Evolutionary conservation across 108 stramenopile species (phyloP).

Genomic region (Tribonema minus): DNA sequence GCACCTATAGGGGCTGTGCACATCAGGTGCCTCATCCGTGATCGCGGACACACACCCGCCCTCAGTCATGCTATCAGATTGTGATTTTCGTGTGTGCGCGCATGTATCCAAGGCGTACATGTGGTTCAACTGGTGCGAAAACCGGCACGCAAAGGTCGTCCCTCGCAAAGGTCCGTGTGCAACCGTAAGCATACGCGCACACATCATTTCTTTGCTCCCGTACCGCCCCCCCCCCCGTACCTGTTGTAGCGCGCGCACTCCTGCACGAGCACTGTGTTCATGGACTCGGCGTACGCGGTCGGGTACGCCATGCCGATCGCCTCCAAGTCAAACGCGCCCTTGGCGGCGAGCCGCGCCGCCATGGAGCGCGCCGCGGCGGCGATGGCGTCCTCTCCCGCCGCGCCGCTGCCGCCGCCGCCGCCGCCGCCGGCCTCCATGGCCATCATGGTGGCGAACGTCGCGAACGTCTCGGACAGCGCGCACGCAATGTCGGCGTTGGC

Average conservation of each 20-base stretch:
- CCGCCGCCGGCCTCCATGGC: slow-evolving; percentile 40
- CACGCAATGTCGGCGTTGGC: slow-evolving; percentile 58
- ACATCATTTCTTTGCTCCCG: no score
- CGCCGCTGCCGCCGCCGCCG: slow-evolving; percentile 38
- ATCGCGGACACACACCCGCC: no score
- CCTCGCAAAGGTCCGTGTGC: no score
- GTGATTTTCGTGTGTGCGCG: no score
- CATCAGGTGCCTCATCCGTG: no score
- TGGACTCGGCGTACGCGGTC: slow-evolving; percentile 59
- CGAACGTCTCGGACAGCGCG: slow-evolving; percentile 51
- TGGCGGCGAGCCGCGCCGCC: slow-evolving; percentile 14
- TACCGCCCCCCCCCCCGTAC: no score
- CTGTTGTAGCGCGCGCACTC: slow-evolving; percentile 63
- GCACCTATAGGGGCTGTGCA: no score
- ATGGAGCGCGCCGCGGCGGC: slow-evolving; percentile 40
- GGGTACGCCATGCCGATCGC: slow-evolving; percentile 57
- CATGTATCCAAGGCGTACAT: no score
- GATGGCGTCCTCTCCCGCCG: slow-evolving; percentile 23
- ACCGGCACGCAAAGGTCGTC: no score
- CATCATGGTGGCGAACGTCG: slow-evolving; percentile 47
- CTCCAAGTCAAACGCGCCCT: slow-evolving; percentile 48
- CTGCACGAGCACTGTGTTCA: slow-evolving; percentile 64
- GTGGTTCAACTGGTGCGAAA: no score
- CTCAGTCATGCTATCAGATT: no score
- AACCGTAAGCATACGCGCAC: no score